Percentiles rank a stretch among this genome's conserved stretches.
Evolutionary conservation across 345 rosid genomes (phyloP).

Genomic region (Alliaria petiolata): DNA sequence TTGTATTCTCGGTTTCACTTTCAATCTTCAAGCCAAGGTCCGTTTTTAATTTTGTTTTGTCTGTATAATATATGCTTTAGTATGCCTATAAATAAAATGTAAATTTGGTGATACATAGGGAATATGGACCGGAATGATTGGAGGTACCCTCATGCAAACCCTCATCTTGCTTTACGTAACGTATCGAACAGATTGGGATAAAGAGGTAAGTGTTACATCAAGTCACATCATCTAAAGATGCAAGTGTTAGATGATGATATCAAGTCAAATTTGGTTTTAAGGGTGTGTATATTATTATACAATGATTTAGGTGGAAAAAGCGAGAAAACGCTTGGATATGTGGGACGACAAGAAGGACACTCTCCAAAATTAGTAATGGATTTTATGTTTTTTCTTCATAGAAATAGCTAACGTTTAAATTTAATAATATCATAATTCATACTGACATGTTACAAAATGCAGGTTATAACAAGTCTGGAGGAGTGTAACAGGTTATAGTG

Average conservation of each 20-base stretch:
- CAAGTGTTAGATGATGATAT: no score
- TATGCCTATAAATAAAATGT: background rate
- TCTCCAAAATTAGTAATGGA: background rate
- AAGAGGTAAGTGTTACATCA: slow-evolving; percentile 43
- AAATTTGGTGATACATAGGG: slow-evolving; percentile 33
- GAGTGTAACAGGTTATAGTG: background rate
- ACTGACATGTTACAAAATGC: background rate
- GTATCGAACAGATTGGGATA: slow-evolving; percentile 49
- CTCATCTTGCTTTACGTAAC: slow-evolving; percentile 47
- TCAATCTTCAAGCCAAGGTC: slow-evolving; percentile 52
- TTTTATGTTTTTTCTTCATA: no score
- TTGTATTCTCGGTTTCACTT: slow-evolving; percentile 55
- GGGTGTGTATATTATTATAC: background rate
- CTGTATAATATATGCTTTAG: background rate
- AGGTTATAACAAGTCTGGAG: background rate
- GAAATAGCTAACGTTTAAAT: background rate
- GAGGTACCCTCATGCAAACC: slow-evolving; percentile 55
- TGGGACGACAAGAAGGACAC: slow-evolving; percentile 59
- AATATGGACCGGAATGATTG: slow-evolving; percentile 66
- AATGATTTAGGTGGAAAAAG: slow-evolving; percentile 55
- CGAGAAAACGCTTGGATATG: slow-evolving; percentile 46
- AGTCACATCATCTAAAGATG: no score
- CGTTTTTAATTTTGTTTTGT: no score
- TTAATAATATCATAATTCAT: background rate
- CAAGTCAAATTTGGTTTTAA: background rate